Conservation (phyloP, 306 rosid species). For the Astragalus glycyphyllos region DNA sequence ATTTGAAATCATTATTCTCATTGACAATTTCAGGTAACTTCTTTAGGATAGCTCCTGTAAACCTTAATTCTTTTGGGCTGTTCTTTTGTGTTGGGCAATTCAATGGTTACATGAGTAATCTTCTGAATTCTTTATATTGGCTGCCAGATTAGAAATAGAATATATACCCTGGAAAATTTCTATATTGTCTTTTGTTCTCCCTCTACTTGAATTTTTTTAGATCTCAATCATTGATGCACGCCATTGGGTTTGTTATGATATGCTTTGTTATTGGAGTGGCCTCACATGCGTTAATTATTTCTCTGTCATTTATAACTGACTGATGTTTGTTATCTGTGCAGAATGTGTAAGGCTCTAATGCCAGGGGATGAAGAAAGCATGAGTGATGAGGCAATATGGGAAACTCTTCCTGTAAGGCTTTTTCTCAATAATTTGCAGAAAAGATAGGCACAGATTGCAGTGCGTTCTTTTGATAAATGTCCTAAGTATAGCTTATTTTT, state of each 20-base stretch:
- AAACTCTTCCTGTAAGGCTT: constrained; percentile 88
- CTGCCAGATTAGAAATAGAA: neutral
- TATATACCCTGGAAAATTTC: neutral
- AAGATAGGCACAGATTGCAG: constrained; percentile 30
- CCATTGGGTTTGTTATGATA: constrained; percentile 15
- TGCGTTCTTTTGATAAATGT: constrained; percentile 18
- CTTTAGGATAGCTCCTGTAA: constrained; percentile 32
- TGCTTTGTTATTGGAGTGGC: constrained; percentile 26
- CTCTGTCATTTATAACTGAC: constrained; percentile 30
- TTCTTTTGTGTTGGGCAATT: constrained; percentile 6
- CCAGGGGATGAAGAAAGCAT: constrained; percentile 93
- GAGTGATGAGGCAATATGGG: constrained; percentile 96
- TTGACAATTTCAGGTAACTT: constrained; percentile 92
- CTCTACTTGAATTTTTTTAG: constrained; percentile 14
- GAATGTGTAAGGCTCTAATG: constrained; percentile 97
- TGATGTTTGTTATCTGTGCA: constrained; percentile 46
- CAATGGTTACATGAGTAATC: constrained; percentile 18
- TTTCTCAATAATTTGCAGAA: constrained; percentile 25
- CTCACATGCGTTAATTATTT: constrained; percentile 25
- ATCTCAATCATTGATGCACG: constrained; percentile 29
- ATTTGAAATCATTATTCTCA: constrained; percentile 79
- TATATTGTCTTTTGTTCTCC: constrained; percentile 10
- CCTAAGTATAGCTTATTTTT: constrained; percentile 14
- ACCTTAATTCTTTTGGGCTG: constrained; percentile 35
- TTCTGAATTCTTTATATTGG: neutral